Evolutionary conservation across 2,329 filamentous ascomycete genomes (phyloP), one percentile per base, ranked within the genome.

Genomic region (Juglanconis sp.): DNA sequence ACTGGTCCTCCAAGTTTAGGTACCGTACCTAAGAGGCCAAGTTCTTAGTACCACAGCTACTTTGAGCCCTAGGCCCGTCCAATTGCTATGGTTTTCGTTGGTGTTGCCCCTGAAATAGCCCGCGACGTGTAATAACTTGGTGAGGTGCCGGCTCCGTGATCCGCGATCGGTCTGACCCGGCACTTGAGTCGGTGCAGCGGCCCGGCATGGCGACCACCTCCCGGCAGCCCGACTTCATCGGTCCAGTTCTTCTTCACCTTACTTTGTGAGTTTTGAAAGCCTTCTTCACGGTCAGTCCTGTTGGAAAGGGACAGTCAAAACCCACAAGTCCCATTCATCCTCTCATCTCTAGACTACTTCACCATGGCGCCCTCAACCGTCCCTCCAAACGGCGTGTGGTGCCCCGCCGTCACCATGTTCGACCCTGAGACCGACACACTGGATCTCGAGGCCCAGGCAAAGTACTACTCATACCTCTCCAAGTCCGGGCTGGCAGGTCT

Each of bases 341-440:
- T 24, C 11, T 47, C 30, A 53, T 8, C 13, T 34, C 32, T 24
- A 24, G 24, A 24, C 11, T 10, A 44, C 7, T 13, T 40, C 38
- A 36, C 30, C 30, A 64, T 64, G 62, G 59, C 60, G 6, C 44
- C 52, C 55, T 56, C 64, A 11, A 56, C 53, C 13, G 64, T 68
- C 6, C 71, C 71, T 47, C 64, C 69, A 34, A 59, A 66, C 3
- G 71, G 70, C 57, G 66, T 73, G 57, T 73, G 71, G 71, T 67
- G 65, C 38, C 71, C 72, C 8, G 68, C 71, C 36, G 68, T 73
- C 5, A 74, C 71, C n/a, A 64, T 74, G 44, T 73, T 72, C 58
- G 62, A 72, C 59, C 70, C 69, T 0, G 64, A 57, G 2, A 69
- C 68, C 6, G 70, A 73, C 65, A 60, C 8, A 11, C 62, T 73